These are phyloP conservation scores for Penicillium robsamsonii DNA, from an alignment of 495 filamentous ascomycete genomes.

Conservation along the genomic window DNA sequence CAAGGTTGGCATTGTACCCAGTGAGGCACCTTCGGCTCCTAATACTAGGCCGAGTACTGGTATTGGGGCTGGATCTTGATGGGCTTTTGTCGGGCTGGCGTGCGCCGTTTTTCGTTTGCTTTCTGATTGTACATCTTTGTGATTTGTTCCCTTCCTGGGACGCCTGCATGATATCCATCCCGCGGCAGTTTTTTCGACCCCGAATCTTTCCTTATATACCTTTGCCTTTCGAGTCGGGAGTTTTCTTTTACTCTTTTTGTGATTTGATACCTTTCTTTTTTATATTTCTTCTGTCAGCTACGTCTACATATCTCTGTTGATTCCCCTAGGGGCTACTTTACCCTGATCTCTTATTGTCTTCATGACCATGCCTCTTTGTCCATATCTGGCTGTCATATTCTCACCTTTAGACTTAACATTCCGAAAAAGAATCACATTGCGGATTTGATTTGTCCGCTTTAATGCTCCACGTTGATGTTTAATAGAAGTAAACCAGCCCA, in stretches of 20 bases:
- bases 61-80: slow-evolving; percentile 21
- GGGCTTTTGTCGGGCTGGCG: background rate
- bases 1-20: slow-evolving; percentile 56
- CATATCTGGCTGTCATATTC: slow-evolving; percentile 8
- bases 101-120: slow-evolving; percentile 3
- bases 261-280: slow-evolving; percentile 15
- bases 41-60: slow-evolving; percentile 44
- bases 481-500: background rate
- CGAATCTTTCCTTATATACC: background rate
- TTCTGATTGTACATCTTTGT: slow-evolving; percentile 23
- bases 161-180: slow-evolving; percentile 34
- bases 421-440: background rate
- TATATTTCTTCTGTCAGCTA: slow-evolving; percentile 12
- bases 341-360: slow-evolving; percentile 3
- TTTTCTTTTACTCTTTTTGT: slow-evolving; percentile 15
- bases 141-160: slow-evolving; percentile 19
- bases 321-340: slow-evolving; percentile 8
- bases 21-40: slow-evolving; percentile 37
- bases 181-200: slow-evolving; percentile 15
- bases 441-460: background rate
- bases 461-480: background rate
- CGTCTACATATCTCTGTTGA: slow-evolving; percentile 10
- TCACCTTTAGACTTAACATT: slow-evolving; percentile 3
- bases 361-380: slow-evolving; percentile 4
- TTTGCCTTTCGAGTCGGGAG: background rate